Base-by-base conservation (phyloP, 1,139 yeast genomes). In the Fermentozyma sake region DNA sequence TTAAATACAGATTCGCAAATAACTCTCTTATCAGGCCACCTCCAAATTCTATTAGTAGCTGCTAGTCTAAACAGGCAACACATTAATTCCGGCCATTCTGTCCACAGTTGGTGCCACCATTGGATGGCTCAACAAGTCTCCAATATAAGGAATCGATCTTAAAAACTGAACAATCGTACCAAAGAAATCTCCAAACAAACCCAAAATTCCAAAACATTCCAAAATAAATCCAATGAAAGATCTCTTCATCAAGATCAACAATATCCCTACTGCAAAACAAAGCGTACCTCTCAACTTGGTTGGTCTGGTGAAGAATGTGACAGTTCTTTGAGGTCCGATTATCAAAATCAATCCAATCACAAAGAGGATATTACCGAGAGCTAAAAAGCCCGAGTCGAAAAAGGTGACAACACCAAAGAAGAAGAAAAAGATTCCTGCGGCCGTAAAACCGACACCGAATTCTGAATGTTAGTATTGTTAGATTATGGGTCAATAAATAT, bases 361-460 rank as follows among this genome's bases (percentile, higher is more conserved):
- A 50, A 91, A 89, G 22, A 89, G 58, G 4, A 79, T 76, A 49
- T 89, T 89, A 14, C 96, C 96, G 51, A 91, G 70, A 2, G 96
- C 96, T 35, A 91, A 68, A 26, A 91, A 67, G 1, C 94, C 93
- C 7, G 95, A 71, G 52, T 91, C 97, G 50, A 91, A 91, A 39
- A 91, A 78, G 15, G 96, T 76, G 50, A 87, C 50, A 23, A 91
- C 71, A 8, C 98, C 98, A 20, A 89, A 64, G 6, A 85, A 52
- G 55, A 91, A 83, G 52, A 86, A 81, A 25, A 84, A 55, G 32
- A 81, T 72, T 34, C 91, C 96, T 15, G 83, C 84, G 14, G 95
- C 89, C 9, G 96, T 85, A 66, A 89, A 83, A 7, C 87, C 96
- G 15, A 86, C 96, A 16, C 98, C 98, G 48, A 80, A 80, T 57